These are phyloP conservation scores for Hygrophorus pudorinus DNA, from an alignment of 768 basidiomycete genomes.

Conservation along the genomic window DNA sequence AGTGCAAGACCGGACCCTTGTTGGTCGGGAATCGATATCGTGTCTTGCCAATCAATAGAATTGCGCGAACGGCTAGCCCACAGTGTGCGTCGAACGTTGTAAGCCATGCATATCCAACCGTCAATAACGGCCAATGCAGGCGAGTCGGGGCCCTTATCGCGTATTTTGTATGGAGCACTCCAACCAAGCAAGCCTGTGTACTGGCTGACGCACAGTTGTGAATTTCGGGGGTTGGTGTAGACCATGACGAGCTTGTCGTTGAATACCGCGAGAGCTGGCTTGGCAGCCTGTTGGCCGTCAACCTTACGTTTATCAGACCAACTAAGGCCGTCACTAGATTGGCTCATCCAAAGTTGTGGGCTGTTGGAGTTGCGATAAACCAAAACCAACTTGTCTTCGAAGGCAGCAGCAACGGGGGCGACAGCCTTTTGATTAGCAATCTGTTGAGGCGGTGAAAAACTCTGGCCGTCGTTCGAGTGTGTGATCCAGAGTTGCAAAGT, in stretches of 20 bases:
- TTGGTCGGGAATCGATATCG: not conserved
- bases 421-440: not conserved
- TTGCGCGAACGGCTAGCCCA: not conserved
- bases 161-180: not conserved
- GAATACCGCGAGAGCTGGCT: constrained; percentile 2
- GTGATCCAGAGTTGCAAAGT: constrained; percentile 2
- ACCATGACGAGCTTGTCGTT: constrained; percentile 2
- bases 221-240: constrained; percentile 1
- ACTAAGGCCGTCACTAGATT: constrained; percentile 1
- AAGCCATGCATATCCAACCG: constrained; percentile 1
- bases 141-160: not conserved
- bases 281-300: constrained; percentile 1
- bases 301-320: not conserved
- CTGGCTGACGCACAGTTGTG: not conserved
- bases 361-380: not conserved
- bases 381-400: constrained; percentile 1
- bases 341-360: constrained; percentile 3
- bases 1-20: not conserved
- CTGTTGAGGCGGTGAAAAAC: not conserved
- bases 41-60: not conserved
- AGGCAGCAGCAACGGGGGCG: not conserved
- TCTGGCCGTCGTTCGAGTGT: constrained; percentile 3
- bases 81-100: not conserved
- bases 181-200: not conserved
- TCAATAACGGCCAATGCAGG: not conserved